These are phyloP conservation scores for Parascedosporium putredinis DNA, from an alignment of 2,329 filamentous ascomycete genomes.

Conservation along the genomic window DNA sequence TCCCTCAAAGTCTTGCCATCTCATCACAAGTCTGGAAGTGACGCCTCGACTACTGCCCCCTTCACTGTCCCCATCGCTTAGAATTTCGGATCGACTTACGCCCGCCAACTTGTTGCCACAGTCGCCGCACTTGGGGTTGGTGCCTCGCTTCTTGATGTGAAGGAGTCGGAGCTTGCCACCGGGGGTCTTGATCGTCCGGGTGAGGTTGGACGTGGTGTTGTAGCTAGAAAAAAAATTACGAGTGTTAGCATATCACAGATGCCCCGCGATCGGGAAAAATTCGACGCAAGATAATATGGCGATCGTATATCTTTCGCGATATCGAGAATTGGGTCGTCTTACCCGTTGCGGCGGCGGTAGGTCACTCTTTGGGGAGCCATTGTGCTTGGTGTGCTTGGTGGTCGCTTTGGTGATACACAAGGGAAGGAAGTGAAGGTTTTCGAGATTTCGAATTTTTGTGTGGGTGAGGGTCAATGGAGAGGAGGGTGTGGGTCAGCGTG, in stretches of 20 bases:
- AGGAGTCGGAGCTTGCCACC: conserved; percentile 92
- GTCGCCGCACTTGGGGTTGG: conserved; percentile 98
- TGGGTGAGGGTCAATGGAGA: conserved; percentile 20
- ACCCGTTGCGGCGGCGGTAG: conserved; percentile 73
- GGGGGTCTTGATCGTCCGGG: conserved; percentile 90
- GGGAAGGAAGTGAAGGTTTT: conserved; percentile 25
- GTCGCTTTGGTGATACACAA: conserved; percentile 20
- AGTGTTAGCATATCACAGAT: conserved; percentile 11
- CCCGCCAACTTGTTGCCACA: conserved; percentile 95
- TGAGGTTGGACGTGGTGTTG: conserved; percentile 97
- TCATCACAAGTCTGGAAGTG: too few relatives aligned
- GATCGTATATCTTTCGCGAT: conserved; percentile 1
- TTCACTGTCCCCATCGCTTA: neutral
- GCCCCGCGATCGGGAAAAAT: neutral
- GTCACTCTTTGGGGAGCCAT: conserved; percentile 51
- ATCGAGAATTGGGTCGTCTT: conserved; percentile 30
- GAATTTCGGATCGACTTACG: conserved; percentile 55
- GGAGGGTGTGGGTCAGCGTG: conserved; percentile 9
- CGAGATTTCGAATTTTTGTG: conserved; percentile 33
- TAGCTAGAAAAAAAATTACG: conserved; percentile 50
- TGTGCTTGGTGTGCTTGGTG: conserved; percentile 35
- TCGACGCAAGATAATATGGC: neutral
- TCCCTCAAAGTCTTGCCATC: neutral
- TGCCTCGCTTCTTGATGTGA: conserved; percentile 99
- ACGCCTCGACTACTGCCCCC: neutral